phyloP scores from a whole-genome alignment of 1,284 basidiomycete species.

The Laetiporus sulphureus region DNA sequence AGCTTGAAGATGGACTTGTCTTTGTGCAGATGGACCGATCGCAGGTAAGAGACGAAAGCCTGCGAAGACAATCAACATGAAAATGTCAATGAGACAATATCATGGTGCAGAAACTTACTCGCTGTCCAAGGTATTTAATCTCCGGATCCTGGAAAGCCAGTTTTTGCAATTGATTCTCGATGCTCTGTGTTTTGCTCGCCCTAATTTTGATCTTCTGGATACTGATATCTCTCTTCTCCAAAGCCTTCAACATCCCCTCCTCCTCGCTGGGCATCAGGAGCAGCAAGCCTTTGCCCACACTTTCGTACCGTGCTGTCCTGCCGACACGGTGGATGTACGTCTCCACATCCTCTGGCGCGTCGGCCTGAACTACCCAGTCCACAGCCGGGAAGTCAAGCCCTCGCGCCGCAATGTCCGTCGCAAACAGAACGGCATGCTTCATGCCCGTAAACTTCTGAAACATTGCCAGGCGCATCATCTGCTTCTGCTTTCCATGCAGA shows the following conservation, averaged over 20 bases:
- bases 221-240: slow-evolving; percentile 72
- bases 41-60: slow-evolving; percentile 96
- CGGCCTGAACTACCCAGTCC: slow-evolving; percentile 97
- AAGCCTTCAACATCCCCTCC: slow-evolving; percentile 74
- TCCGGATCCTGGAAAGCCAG: slow-evolving; percentile 95
- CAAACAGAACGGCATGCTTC: slow-evolving; percentile 80
- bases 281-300: slow-evolving; percentile 82
- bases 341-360: slow-evolving; percentile 96
- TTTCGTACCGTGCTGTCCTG: slow-evolving; percentile 90
- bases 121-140: slow-evolving; percentile 94
- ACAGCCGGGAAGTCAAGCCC: slow-evolving; percentile 96
- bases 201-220: slow-evolving; percentile 87
- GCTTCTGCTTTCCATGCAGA: slow-evolving; percentile 96
- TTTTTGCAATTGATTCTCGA: slow-evolving; percentile 87
- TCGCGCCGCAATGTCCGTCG: slow-evolving; percentile 96
- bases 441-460: slow-evolving; percentile 79
- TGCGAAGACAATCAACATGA: slow-evolving; percentile 28
- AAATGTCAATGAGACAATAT: background rate
- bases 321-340: slow-evolving; percentile 98
- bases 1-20: slow-evolving; percentile 93
- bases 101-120: slow-evolving; percentile 44
- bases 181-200: slow-evolving; percentile 81
- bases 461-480: slow-evolving; percentile 78
- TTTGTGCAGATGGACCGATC: slow-evolving; percentile 90
- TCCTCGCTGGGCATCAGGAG: slow-evolving; percentile 90